A percentile compares a stretch with the other conserved stretches of the same genome.
These are phyloP conservation scores for Pouteria glomerata DNA, from an alignment of 148 eudicot genomes.

Conservation along the genomic window DNA sequence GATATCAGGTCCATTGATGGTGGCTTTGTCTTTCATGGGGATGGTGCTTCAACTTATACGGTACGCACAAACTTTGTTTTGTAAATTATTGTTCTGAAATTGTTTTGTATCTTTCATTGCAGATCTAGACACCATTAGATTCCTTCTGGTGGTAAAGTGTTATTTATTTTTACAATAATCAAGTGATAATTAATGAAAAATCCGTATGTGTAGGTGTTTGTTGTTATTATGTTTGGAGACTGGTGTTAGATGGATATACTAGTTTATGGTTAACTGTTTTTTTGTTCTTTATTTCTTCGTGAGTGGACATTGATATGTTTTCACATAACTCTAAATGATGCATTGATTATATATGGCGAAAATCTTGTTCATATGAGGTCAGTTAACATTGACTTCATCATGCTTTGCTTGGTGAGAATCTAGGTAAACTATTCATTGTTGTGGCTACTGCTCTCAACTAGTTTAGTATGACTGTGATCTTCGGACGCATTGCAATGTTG, in stretches of 20 bases:
- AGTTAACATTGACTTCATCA: not conserved
- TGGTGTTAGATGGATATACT: not conserved
- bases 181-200: not conserved
- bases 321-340: not conserved
- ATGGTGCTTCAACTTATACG: slow-evolving; percentile 84
- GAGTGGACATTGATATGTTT: not conserved
- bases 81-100: not conserved
- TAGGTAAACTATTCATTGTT: not conserved
- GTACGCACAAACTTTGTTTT: slow-evolving; percentile 22
- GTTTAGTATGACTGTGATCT: not conserved
- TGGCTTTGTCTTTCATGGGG: slow-evolving; percentile 63
- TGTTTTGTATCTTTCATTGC: too few species aligned
- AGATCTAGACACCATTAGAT: not conserved
- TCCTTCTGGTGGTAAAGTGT: not conserved
- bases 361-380: not conserved
- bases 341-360: too few species aligned
- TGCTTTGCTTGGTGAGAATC: not conserved
- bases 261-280: not conserved
- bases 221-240: not conserved
- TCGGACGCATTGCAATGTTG: not conserved
- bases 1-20: slow-evolving; percentile 62
- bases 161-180: not conserved
- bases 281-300: not conserved
- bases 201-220: not conserved
- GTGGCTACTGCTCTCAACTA: not conserved